phyloP scores from a whole-genome alignment of 106 monocot species.

The Dendrobium catenatum region DNA sequence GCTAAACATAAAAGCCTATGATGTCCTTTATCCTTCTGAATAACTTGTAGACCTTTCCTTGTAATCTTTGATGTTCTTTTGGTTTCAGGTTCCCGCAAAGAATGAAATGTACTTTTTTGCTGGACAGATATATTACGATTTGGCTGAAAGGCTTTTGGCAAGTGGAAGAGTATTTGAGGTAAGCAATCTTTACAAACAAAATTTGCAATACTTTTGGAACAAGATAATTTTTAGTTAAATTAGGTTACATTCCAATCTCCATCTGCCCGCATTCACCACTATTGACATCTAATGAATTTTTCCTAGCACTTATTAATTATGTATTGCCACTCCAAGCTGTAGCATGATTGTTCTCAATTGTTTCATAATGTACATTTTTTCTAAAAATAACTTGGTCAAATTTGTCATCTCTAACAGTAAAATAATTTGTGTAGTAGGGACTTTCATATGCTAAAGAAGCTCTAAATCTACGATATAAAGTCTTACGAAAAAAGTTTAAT shows the following conservation, averaged over 20 bases:
- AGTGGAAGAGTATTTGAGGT: conserved; percentile 58
- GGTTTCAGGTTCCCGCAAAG: conserved; percentile 30
- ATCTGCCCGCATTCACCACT: neutral
- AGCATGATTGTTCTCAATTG: neutral
- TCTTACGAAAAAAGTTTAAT: conserved; percentile 52
- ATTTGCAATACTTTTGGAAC: neutral
- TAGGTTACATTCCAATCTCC: neutral
- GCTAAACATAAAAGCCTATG: neutral
- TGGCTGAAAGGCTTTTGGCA: conserved; percentile 59
- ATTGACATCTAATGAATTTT: neutral
- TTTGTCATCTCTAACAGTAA: neutral
- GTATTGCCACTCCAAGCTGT: neutral
- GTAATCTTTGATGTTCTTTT: conserved; percentile 8
- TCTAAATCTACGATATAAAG: conserved; percentile 36
- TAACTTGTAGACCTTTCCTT: neutral
- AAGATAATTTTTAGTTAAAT: neutral
- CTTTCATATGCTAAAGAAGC: conserved; percentile 57
- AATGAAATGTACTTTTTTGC: conserved; percentile 46
- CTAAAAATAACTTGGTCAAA: neutral
- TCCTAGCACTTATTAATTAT: neutral
- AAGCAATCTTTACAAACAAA: neutral
- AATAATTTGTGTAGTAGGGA: conserved; percentile 39
- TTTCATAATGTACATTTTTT: too few relatives aligned
- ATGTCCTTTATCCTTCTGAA: neutral
- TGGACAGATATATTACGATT: conserved; percentile 63